phyloP scores from a whole-genome alignment of 164 flowering plant species.

The Liriodendron chinense region DNA sequence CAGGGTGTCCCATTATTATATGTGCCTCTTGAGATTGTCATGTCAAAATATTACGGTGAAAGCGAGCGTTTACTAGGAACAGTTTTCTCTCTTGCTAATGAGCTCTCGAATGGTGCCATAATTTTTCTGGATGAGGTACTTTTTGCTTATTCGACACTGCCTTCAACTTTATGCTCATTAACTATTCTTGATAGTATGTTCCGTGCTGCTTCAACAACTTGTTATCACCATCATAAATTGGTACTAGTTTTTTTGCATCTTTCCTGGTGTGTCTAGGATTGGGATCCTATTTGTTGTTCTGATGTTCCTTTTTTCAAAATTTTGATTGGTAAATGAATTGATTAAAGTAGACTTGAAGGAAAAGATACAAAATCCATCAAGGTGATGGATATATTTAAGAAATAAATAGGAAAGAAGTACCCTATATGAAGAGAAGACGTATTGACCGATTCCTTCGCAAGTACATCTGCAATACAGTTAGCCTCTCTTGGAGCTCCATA shows the following conservation, averaged over 20 bases:
- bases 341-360: no score
- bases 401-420: no score
- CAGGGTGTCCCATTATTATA: slow-evolving; percentile 91
- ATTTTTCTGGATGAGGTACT: slow-evolving; percentile 90
- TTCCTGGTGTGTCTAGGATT: background rate
- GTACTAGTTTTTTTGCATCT: no score
- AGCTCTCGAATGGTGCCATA: slow-evolving; percentile 70
- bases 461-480: no score
- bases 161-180: background rate
- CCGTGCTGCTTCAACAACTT: no score
- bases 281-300: background rate
- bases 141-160: background rate
- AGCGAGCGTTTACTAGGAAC: slow-evolving; percentile 85
- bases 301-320: background rate
- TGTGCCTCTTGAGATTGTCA: slow-evolving; percentile 76
- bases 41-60: slow-evolving; percentile 97
- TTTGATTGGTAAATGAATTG: background rate
- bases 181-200: background rate
- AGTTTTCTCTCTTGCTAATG: slow-evolving; percentile 86
- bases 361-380: no score
- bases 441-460: no score
- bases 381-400: no score
- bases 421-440: no score
- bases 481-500: no score
- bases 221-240: no score